Percentiles rank a stretch among this genome's conserved stretches.
These are phyloP conservation scores for Corrigiola litoralis DNA, from an alignment of 179 eudicot genomes.

Conservation along the genomic window DNA sequence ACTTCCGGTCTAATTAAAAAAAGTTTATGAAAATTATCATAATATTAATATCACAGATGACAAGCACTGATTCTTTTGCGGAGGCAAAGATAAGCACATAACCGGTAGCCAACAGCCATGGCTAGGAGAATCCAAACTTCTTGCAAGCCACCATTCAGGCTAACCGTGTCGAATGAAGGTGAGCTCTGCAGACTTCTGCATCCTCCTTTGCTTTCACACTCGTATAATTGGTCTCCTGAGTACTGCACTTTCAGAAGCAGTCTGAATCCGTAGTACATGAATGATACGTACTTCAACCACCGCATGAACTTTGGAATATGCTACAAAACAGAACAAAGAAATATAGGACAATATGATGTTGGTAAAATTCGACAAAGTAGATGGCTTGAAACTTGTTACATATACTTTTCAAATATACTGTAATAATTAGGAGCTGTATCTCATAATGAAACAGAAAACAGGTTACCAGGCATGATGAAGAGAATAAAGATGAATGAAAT, in stretches of 20 bases:
- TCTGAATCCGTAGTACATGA: conserved; percentile 45
- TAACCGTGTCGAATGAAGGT: conserved; percentile 81
- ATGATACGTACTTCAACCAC: conserved; percentile 88
- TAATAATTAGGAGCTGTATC: no score
- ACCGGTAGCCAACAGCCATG: conserved; percentile 77
- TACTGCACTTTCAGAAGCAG: conserved; percentile 82
- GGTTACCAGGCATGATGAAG: no score
- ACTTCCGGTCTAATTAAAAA: neutral
- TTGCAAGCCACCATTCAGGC: conserved; percentile 68
- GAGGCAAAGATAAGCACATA: conserved; percentile 74
- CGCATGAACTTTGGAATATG: conserved; percentile 88
- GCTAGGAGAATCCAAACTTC: conserved; percentile 93
- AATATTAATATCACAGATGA: conserved; percentile 35
- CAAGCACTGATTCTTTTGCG: conserved; percentile 55
- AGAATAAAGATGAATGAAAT: no score
- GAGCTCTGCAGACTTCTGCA: conserved; percentile 80
- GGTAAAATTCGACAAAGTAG: neutral
- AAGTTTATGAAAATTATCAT: neutral
- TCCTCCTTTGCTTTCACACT: conserved; percentile 74
- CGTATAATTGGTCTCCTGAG: conserved; percentile 69
- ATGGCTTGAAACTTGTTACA: neutral
- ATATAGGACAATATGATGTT: neutral
- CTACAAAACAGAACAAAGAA: conserved; percentile 22
- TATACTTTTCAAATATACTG: no score
- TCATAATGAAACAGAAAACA: no score